These are phyloP conservation scores for Hypomontagnella monticulosa DNA, from an alignment of 495 filamentous ascomycete genomes.

Conservation along the genomic window DNA sequence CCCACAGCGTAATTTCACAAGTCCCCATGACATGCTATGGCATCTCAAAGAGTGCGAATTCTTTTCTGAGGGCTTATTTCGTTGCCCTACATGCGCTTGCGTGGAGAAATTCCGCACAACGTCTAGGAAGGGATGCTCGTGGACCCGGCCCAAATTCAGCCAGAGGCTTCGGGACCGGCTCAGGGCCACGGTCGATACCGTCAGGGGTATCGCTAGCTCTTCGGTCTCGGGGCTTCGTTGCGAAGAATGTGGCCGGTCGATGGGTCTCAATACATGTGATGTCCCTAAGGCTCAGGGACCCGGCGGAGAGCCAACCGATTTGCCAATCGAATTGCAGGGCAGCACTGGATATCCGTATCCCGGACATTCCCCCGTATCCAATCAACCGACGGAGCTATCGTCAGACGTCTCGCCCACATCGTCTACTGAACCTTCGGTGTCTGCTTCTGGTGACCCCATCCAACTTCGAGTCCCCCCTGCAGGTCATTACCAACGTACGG, in stretches of 20 bases:
- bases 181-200: constrained; percentile 8
- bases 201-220: constrained; percentile 6
- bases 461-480: too few relatives aligned
- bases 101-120: constrained; percentile 9
- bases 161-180: constrained; percentile 19
- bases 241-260: background rate
- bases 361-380: too few relatives aligned
- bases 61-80: constrained; percentile 19
- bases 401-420: too few relatives aligned
- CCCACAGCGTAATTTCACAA: constrained; percentile 1
- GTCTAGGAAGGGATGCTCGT: constrained; percentile 17
- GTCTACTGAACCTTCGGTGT: too few relatives aligned
- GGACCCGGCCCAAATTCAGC: constrained; percentile 16
- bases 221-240: background rate
- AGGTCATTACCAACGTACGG: too few relatives aligned
- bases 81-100: constrained; percentile 17
- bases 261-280: too few relatives aligned
- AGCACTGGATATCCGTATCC: too few relatives aligned
- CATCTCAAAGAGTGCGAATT: constrained; percentile 32
- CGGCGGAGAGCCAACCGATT: too few relatives aligned
- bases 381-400: too few relatives aligned
- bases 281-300: too few relatives aligned
- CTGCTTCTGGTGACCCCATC: too few relatives aligned
- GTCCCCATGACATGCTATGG: constrained; percentile 18
- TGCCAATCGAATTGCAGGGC: too few relatives aligned